phyloP scores from a whole-genome alignment of 2,329 filamentous ascomycete species.

The Exophiala xenobiotica region DNA sequence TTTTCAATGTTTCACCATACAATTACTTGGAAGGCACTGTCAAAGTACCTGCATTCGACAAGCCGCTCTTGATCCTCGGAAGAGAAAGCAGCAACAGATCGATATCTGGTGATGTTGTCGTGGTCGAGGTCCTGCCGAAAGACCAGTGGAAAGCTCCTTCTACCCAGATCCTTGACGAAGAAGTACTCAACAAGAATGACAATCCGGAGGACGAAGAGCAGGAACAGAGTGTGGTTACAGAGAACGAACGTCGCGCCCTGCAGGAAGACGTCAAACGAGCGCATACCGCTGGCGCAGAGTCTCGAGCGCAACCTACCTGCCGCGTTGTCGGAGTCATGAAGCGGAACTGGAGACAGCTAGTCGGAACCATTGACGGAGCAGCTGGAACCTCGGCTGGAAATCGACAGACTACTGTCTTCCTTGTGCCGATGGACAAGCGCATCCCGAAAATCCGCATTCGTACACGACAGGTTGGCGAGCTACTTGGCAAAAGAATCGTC shows the following conservation, averaged over 20 bases:
- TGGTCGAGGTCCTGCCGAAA: constrained; percentile 87
- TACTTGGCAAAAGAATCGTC: constrained; percentile 86
- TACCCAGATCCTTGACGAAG: constrained; percentile 93
- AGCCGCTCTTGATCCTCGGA: constrained; percentile 81
- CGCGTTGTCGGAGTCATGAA: constrained; percentile 90
- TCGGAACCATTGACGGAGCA: constrained; percentile 77
- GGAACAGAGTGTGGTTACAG: constrained; percentile 74
- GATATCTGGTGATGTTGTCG: constrained; percentile 87
- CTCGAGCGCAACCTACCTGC: constrained; percentile 82
- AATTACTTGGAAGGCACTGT: constrained; percentile 96
- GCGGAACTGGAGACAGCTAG: constrained; percentile 96
- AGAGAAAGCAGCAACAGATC: constrained; percentile 95
- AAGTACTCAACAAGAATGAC: constrained; percentile 86
- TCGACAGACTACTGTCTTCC: constrained; percentile 87
- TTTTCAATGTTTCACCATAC: constrained; percentile 95
- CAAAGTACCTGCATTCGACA: constrained; percentile 85
- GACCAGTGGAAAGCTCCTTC: constrained; percentile 97
- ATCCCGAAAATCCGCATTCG: constrained; percentile 93
- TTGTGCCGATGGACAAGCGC: constrained; percentile 97
- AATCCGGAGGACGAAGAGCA: constrained; percentile 82
- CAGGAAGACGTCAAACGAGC: constrained; percentile 88
- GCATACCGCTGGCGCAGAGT: constrained; percentile 73
- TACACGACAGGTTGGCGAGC: constrained; percentile 82
- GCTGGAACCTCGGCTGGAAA: constrained; percentile 79
- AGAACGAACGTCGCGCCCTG: constrained; percentile 79